phyloP scores from a whole-genome alignment of 2,329 filamentous ascomycete species.

The Zymoseptoria passerinii region DNA sequence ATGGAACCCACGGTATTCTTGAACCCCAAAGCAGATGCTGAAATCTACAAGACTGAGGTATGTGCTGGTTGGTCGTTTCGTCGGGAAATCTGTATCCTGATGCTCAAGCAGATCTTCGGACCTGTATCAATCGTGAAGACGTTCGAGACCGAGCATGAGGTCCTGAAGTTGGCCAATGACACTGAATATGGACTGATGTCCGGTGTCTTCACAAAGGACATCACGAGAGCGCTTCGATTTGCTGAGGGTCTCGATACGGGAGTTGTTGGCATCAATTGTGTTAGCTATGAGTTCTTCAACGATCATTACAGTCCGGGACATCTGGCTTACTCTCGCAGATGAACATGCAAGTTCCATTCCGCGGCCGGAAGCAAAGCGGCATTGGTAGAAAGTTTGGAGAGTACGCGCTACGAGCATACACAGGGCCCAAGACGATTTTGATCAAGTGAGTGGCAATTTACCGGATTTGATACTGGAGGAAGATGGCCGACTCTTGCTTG shows the following conservation, averaged over 20 bases:
- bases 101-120: conserved; percentile 23
- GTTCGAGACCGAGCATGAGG: conserved; percentile 32
- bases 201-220: conserved; percentile 31
- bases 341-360: conserved; percentile 30
- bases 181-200: conserved; percentile 33
- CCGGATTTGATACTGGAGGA: background rate
- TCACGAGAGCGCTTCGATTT: conserved; percentile 32
- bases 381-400: conserved; percentile 41
- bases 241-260: conserved; percentile 34
- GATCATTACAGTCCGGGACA: background rate
- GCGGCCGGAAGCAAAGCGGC: conserved; percentile 45
- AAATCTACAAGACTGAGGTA: conserved; percentile 28
- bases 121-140: conserved; percentile 33
- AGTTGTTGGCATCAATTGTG: conserved; percentile 34
- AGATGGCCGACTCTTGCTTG: background rate
- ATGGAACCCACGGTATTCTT: conserved; percentile 41
- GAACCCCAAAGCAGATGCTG: conserved; percentile 32
- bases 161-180: conserved; percentile 30
- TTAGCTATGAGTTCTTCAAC: background rate
- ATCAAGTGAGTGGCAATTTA: background rate
- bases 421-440: conserved; percentile 14
- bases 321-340: background rate
- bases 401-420: conserved; percentile 39
- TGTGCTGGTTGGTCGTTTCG: no score
- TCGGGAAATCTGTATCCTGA: no score